Evolutionary conservation across 1,284 basidiomycete species (phyloP), one percentile per base, ranked within the genome.

Genomic region (Rhodofomes roseus): DNA sequence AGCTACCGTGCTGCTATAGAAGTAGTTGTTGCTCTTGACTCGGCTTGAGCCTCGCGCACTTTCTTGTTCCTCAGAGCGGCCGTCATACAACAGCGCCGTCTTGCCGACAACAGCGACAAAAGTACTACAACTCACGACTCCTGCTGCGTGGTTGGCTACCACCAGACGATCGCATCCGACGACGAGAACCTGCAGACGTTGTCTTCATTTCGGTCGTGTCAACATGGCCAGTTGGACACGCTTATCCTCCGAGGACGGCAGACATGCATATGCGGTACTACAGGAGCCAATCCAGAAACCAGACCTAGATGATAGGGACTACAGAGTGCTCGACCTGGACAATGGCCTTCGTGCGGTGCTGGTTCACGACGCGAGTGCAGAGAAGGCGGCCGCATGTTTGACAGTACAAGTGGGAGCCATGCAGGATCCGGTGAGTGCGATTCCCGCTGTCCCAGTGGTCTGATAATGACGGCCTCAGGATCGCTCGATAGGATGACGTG

Each of bases 301-400:
- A 8, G 70, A 74, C 9, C 79, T 76, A 40, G 79, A 81, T 62
- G 72, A 76, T 60, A 65, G 78, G 55, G 66, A 71, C 22, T 80
- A 85, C 71, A 76, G 83, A 52, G 74, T 86, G 54, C 75, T 90
- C 44, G 74, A 76, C 43, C 77, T 89, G 0, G 71, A 76, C n/a
- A 90, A 89, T 66, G 82, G 84, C 7, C 74, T 90, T 39, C 80
- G 85, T 63, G 84, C 77, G 9, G 73, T 88, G 23, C 70, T 90
- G 29, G 78, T 89, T 27, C 80, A 80, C 56, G 88, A 90, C 69
- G 72, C 76, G 0, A 76, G 77, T 55, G 81, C 86, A 1, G 87
- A 89, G 73, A 89, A 89, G 74, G 81, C 84, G 1, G 82, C 84
- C 4, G 87, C 86, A 1, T 81, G 81, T 56, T 77, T 90, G 75